Base-by-base conservation (phyloP, 192 early-diverging fungal species). In the Powellomyces hirtus region DNA sequence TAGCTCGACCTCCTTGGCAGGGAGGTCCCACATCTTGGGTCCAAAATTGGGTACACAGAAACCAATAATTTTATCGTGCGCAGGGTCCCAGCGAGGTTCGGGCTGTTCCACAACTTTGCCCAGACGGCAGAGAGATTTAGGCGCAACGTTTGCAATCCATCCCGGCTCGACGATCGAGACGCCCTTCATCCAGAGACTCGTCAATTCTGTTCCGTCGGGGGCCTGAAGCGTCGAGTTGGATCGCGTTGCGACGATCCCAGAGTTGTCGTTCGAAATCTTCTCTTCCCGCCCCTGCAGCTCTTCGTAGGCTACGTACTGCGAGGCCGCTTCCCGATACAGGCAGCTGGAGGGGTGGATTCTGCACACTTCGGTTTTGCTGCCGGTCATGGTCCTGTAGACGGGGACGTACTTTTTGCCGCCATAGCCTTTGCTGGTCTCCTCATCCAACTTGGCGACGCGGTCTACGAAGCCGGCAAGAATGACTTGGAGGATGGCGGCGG, bases 391-490 rank as follows among this genome's bases (percentile, higher is more conserved):
- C n/a, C 73, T 51, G 56, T 84, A 86, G 0, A 76, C 53, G 2
- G 84, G 84, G 13, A 74, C 57, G 22, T 44, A 66, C 26, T 73
- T 64, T 52, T 81, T 75, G 6, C 64, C 75, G 20, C 50, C 64
- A 11, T 49, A 60, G 20, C 68, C 62, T 8, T 59, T 49, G n/a
- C 44, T 52, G 1, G 64, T 49, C 38, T 63, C 73, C 8, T 66
- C 65, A 46, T 79, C 77, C 1, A 93, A 87, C 50, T 89, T 77
- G 0, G 97, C 97, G n/a, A 99, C 85, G 7, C 90, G 91, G 67
- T 99, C 97, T 53, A 93, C 84, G 55, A 92, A 97, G 0, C 94
- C 93, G 1, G 93, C 85, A 1, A 95, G 79, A 3, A 98, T 70
- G 45, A 97, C 84, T 75, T 99, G 95, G 13, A 90, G 89, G 16